These are phyloP conservation scores for Pyricularia grisea DNA, from an alignment of 2,329 filamentous ascomycete genomes.

Conservation along the genomic window DNA sequence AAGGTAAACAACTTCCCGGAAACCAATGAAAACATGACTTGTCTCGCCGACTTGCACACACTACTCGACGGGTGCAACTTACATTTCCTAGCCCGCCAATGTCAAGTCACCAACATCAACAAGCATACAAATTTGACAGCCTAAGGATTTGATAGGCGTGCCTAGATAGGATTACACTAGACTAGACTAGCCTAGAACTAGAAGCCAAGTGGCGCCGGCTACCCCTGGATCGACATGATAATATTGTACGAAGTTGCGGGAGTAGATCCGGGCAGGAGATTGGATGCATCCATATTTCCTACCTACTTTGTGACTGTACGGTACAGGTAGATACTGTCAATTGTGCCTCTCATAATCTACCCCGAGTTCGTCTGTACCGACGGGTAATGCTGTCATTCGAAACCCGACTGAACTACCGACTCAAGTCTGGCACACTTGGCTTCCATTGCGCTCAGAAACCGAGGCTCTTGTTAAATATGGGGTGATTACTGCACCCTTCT, in stretches of 20 bases:
- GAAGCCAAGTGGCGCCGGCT: background rate
- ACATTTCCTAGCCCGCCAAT: background rate
- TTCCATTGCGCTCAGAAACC: background rate
- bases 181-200: background rate
- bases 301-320: background rate
- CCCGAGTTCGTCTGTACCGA: background rate
- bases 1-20: background rate
- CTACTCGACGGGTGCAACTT: too few relatives aligned
- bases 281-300: background rate
- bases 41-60: background rate
- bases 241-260: background rate
- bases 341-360: background rate
- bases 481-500: too few relatives aligned
- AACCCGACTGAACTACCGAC: background rate
- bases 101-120: background rate
- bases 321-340: background rate
- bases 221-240: background rate
- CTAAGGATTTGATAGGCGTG: too few relatives aligned
- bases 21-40: too few relatives aligned
- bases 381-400: background rate
- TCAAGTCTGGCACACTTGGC: background rate
- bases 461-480: background rate
- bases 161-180: background rate
- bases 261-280: background rate
- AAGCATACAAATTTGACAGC: too few relatives aligned